Evolutionary conservation across 2,329 filamentous ascomycete genomes (phyloP), one percentile per base, ranked within the genome.

Genomic region (Metarhizium robertsii): DNA sequence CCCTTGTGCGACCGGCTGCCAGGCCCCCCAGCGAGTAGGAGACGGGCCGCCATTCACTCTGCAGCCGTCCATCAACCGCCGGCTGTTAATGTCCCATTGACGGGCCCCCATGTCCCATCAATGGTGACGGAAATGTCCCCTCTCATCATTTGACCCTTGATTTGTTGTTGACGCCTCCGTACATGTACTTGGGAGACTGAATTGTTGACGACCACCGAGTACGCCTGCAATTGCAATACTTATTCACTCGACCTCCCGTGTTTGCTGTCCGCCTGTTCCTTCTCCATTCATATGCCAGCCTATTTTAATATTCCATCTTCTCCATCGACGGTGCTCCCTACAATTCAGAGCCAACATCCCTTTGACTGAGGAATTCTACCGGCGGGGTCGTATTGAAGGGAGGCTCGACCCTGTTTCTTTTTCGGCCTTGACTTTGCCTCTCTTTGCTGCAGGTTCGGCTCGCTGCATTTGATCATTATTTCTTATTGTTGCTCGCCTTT

Each of bases 381-480:
- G 52, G 55, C 48, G 52, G 55, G 47, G 42, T 49, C 45, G 47
- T 51, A 54, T 54, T 53, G 46, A 50, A 56, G 55, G 55, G 55
- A 53, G 54, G 52, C 40, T 32, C 11, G 5, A 29, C 45, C 47
- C 13, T 50, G 42, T 40, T 42, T 34, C 40, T 47, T 34, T 7
- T 46, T 49, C 25, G 25, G 25, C 7, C 13, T 13, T 54, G 43
- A 25, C n/a, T 50, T 46, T 25, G 36, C n/a, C 16, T 32, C 16
- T 48, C 20, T 48, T 30, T 30, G n/a, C n/a, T 46, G 43, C 18
- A 20, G n/a, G 43, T n/a, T 25, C n/a, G 8, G 43, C 38, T 16
- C 38, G 11, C 38, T 16, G 5, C 11, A 7, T 32, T 29, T 30
- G 6, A 18, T 18, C 50, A 20, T 18, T 40, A 11, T 34, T 46